These are phyloP conservation scores for Zoysia pacifica DNA, from an alignment of 176 grass and related monocot genomes.

Conservation along the genomic window DNA sequence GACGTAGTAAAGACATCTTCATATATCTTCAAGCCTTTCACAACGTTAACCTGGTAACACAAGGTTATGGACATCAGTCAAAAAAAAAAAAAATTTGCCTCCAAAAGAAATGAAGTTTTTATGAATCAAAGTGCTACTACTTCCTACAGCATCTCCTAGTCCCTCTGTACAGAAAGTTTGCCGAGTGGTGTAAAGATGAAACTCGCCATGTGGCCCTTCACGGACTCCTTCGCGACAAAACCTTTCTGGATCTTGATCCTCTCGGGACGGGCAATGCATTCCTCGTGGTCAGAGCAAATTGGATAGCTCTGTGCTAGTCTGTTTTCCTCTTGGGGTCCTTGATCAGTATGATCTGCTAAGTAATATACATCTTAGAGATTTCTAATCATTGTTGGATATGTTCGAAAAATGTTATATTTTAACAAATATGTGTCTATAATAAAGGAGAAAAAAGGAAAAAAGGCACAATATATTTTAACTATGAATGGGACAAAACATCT, in stretches of 20 bases:
- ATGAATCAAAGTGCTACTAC: constrained; percentile 51
- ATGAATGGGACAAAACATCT: background rate
- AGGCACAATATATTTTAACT: background rate
- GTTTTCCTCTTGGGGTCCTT: constrained; percentile 84
- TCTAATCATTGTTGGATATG: constrained; percentile 40
- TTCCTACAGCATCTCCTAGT: constrained; percentile 76
- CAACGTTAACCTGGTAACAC: constrained; percentile 84
- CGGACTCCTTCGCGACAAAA: constrained; percentile 91
- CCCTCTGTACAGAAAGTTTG: constrained; percentile 66
- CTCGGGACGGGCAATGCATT: constrained; percentile 65
- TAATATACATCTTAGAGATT: constrained; percentile 51
- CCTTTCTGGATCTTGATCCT: constrained; percentile 98
- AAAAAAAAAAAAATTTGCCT: constrained; percentile 16
- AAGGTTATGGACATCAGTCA: constrained; percentile 40
- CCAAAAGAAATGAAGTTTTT: background rate
- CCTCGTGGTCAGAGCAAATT: constrained; percentile 71
- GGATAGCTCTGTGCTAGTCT: constrained; percentile 64
- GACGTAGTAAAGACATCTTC: constrained; percentile 87
- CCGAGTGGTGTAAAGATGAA: constrained; percentile 64
- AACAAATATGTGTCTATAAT: constrained; percentile 5
- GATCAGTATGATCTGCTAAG: constrained; percentile 57
- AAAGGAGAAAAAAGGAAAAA: background rate
- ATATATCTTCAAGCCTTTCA: constrained; percentile 96
- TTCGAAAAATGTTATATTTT: background rate
- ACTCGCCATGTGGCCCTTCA: constrained; percentile 99